Evolutionary conservation across 2,329 filamentous ascomycete genomes (phyloP).

Genomic region (Arthrobotrys sphaeroides): DNA sequence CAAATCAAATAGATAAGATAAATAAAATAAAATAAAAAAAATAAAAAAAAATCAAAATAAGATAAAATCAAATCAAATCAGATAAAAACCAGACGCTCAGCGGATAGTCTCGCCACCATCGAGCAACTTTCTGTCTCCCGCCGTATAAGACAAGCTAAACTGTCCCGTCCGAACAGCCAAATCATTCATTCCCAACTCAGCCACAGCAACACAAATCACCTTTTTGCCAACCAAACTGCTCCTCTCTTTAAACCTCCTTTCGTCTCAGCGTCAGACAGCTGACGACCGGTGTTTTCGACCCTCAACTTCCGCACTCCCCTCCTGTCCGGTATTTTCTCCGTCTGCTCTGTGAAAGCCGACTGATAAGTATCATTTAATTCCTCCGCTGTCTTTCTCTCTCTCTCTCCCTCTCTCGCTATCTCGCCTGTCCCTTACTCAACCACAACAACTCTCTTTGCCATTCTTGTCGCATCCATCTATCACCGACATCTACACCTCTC

Average conservation of each 20-base stretch:
- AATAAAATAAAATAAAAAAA: too few species aligned
- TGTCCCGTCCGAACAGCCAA: too few species aligned
- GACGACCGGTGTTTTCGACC: neutral
- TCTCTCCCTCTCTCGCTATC: neutral
- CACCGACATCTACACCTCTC: neutral
- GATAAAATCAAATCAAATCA: too few species aligned
- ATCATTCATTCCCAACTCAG: too few species aligned
- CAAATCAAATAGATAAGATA: too few species aligned
- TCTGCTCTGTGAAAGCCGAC: neutral
- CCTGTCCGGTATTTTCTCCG: neutral
- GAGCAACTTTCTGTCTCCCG: neutral
- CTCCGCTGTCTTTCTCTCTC: neutral
- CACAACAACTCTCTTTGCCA: neutral
- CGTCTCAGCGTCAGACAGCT: neutral
- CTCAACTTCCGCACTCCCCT: neutral
- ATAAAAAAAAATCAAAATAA: too few species aligned
- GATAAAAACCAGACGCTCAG: too few species aligned
- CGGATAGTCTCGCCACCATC: neutral
- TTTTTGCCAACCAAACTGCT: too few species aligned
- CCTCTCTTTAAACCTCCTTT: conserved; percentile 21
- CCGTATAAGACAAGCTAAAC: neutral
- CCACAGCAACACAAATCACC: neutral
- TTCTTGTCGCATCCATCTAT: too few species aligned
- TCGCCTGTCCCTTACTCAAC: neutral
- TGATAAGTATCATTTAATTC: neutral